Percentiles rank a stretch among this genome's conserved stretches.
Conservation (phyloP, 495 filamentous ascomycete genomes). For the Penicillium argentinense region DNA sequence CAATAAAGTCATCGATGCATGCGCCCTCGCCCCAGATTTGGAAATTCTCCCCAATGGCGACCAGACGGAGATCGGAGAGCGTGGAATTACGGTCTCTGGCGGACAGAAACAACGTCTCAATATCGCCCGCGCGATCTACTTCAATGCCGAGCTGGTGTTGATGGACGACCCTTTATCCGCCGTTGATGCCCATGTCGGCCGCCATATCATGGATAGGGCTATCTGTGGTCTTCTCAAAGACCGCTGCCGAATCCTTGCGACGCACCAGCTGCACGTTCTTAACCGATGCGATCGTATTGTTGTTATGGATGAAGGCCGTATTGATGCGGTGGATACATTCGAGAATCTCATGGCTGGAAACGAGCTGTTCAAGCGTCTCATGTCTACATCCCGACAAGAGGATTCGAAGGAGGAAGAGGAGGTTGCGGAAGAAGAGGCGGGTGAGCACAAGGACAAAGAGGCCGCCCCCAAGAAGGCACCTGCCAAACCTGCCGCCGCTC, state of each 20-base stretch:
- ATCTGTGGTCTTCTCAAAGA: conserved; percentile 86
- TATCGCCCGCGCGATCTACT: conserved; percentile 83
- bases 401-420: conserved; percentile 53
- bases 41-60: conserved; percentile 57
- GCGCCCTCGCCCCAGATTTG: conserved; percentile 57
- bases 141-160: conserved; percentile 76
- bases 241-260: conserved; percentile 88
- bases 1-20: conserved; percentile 55
- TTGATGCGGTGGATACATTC: conserved; percentile 84
- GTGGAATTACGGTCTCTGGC: conserved; percentile 65
- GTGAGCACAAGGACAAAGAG: conserved; percentile 49
- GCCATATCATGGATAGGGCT: conserved; percentile 94
- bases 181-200: conserved; percentile 84
- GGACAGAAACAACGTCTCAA: conserved; percentile 69
- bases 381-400: conserved; percentile 79
- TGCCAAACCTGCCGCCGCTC: conserved; percentile 53
- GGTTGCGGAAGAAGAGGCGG: conserved; percentile 43
- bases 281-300: conserved; percentile 87
- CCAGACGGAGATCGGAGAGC: conserved; percentile 58
- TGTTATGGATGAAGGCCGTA: conserved; percentile 82
- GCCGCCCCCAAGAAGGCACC: conserved; percentile 50
- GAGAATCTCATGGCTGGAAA: conserved; percentile 79
- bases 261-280: conserved; percentile 91
- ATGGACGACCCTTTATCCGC: conserved; percentile 83
- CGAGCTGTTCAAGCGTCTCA: conserved; percentile 71